Conservation (phyloP, 2,329 filamentous ascomycete species). For the Talaromyces funiculosus region DNA sequence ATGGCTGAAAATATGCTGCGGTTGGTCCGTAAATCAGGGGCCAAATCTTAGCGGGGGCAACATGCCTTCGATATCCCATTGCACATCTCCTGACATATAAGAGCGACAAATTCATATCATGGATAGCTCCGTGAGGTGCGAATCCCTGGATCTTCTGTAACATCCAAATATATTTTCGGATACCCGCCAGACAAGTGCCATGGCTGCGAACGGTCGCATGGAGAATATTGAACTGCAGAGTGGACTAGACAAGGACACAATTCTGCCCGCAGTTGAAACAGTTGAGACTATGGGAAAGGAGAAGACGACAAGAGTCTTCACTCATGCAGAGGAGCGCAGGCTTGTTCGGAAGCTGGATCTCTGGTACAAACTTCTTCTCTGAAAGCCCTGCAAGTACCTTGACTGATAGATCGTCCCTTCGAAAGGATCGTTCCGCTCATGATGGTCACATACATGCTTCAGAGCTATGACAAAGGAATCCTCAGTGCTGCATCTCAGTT, state of each 20-base stretch:
- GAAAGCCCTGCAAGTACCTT: neutral
- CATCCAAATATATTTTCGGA: neutral
- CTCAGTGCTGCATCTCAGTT: conserved; percentile 6
- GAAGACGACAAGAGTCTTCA: neutral
- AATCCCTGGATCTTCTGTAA: neutral
- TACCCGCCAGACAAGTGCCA: neutral
- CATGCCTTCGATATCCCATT: neutral
- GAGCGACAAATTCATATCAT: neutral
- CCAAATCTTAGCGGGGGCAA: neutral
- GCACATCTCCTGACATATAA: neutral
- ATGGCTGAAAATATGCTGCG: neutral
- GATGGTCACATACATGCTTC: conserved; percentile 6
- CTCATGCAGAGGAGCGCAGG: neutral
- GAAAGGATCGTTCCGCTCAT: conserved; percentile 8
- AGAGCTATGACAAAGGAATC: conserved; percentile 10
- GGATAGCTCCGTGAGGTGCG: neutral
- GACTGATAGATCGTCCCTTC: neutral
- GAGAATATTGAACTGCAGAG: neutral
- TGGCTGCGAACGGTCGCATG: neutral
- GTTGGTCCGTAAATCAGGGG: neutral
- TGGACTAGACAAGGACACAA: neutral
- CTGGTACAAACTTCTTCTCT: neutral
- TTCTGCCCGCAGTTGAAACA: neutral
- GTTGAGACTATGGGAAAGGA: neutral
- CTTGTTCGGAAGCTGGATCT: neutral